Base-by-base conservation (phyloP, 2,329 filamentous ascomycete genomes). In the Pseudogymnoascus sp. region DNA sequence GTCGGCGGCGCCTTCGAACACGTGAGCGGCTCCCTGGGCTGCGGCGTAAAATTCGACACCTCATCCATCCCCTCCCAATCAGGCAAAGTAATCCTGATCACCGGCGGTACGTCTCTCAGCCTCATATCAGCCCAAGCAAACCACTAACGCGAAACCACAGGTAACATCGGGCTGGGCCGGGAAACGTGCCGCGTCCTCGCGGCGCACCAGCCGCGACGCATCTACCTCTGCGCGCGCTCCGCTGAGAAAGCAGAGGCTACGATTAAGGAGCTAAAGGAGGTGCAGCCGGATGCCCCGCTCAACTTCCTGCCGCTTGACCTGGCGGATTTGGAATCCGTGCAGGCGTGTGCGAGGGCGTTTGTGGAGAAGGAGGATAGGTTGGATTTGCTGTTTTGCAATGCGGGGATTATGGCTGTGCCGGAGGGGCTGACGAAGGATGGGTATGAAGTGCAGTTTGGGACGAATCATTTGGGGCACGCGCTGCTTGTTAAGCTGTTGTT, bases 101-200 rank as follows among this genome's bases (percentile, higher is more conserved):
- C 78, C 0, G 78, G 78, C 43, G 78, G 67, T 65, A 64, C n/a
- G 58, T 58, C 33, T 35, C 43, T 15, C 59, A 64, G 28, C 41
- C 30, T 58, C 57, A 33, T 33, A 11, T 35, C 53, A 36, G 20
- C 9, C 47, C n/a, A 6, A 9, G 30, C 30, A 22, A 8, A 11
- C 18, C 22, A 58, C 57, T 58, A 58, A 58, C 22, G 12, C 57
- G 2, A 25, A 25, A 20, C 61, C n/a, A 11, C 20, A 68, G 66
- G 75, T 60, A 82, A 78, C n/a, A 53, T 72, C n/a, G 80, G 80
- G 0, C 73, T 82, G 0, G 80, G 80, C 25, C 73, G 71, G 57
- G 70, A 72, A 58, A 73, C 75, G 1, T 68, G 77, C 20, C 65
- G 73, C 3, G 70, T 72, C 12, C 68, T 79, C 2, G 73, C 75